Evolutionary conservation across 2,329 filamentous ascomycete species (phyloP), one percentile per base, ranked within the genome.

Genomic region (Nannizziopsis arthrosporioides): DNA sequence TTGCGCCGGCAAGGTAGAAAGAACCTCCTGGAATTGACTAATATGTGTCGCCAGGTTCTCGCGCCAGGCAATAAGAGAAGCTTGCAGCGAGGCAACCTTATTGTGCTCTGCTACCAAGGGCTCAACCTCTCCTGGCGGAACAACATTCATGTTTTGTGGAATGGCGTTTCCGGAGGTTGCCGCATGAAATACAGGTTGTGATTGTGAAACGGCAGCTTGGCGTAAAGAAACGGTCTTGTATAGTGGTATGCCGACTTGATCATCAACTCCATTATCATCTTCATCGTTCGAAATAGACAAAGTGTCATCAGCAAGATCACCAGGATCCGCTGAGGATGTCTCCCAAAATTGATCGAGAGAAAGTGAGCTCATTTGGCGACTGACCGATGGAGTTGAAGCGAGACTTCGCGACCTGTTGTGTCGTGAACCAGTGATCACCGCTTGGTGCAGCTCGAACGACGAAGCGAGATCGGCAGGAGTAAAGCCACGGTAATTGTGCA

Each of bases 31-130:
- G 57, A 89, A 74, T 50, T 88, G 81, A 49, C 89, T 81, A 42
- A 89, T 73, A 59, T 88, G 84, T 14, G 81, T 75, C 19, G 81
- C 74, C 15, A 90, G 66, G 50, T 89, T 83, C 47, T 88, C 83
- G 57, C 82, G 80, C 67, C 86, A 76, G 11, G 82, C 83, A 42
- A 79, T 73, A 58, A 86, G 76, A 41, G 82, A 76, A 3, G 79
- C 76, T 2, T 80, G 77, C 1, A 79, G 77, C 14, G 73, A 72
- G 35, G 73, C 67, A 1, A 57, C 60, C 39, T 58, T 59, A 19
- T 55, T 55, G 49, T 62, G 56, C 14, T 56, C 58, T 30, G 54
- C 53, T 17, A 60, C 52, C 9, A 27, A 7, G 7, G 55, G 32
- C 14, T 55, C 52, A 44, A 59, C 54, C 44, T 67, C 61, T 7